Base-by-base conservation (phyloP, 2,329 filamentous ascomycete species). In the Pseudocercospora musae region DNA sequence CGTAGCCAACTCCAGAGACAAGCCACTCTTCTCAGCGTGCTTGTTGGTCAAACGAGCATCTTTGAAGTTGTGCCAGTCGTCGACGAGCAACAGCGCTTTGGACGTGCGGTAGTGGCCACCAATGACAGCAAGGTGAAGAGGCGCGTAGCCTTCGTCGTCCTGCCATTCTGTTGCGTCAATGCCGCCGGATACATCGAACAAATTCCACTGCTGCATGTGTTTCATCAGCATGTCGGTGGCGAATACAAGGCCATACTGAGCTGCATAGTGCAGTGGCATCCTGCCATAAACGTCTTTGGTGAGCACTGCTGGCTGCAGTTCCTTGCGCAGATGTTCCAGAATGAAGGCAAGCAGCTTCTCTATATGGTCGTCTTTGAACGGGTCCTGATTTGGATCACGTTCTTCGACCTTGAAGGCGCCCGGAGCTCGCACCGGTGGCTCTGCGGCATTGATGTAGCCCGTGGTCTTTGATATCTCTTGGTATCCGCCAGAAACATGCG, bases 211-310 rank as follows among this genome's bases (percentile, higher is more conserved):
- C 73, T 94, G 90, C 87, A 99, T 93, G 71, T 89, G 89, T 66
- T 89, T 87, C 79, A 97, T 93, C 68, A 98, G 85, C 23, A 93
- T 83, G 73, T 96, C 85, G 72, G 92, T 96, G 9, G 97, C 88
- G n/a, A 92, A 86, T 3, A 95, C 90, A 70, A 97, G 92, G 2
- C 95, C 95, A 73, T 96, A 96, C 74, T 98, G 92, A 0, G 95
- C 94, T 2, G 92, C 92, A 73, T 97, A 97, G 75, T 98, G 94
- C 10, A 98, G 82, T 1, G 94, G 92, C 13, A 94, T 84, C 4
- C 94, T 89, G 2, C 92, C 93, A 63, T 94, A 90, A 0, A 87
- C 83, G 76, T 98, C 94, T 62, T 84, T 87, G 11, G 85, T 84
- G 55, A 84, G 80, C 10, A 98, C 79, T 0, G 89, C 89, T 11